These are phyloP conservation scores for Neurospora discreta DNA, from an alignment of 495 filamentous ascomycete species.

Conservation along the genomic window DNA sequence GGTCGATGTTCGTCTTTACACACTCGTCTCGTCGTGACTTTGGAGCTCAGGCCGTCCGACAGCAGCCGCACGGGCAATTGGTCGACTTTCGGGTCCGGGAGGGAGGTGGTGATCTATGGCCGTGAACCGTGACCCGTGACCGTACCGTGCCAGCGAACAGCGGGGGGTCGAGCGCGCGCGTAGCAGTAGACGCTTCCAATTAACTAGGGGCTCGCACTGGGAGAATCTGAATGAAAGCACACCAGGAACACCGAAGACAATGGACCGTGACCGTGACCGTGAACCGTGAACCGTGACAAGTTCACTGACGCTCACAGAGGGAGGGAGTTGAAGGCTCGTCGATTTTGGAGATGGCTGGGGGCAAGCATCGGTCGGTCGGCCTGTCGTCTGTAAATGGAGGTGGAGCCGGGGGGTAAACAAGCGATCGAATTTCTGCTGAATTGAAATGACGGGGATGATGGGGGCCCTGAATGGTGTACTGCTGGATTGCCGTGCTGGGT, in stretches of 20 bases:
- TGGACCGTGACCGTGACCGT: not conserved
- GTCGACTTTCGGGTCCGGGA: not conserved
- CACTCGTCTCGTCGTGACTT: not conserved
- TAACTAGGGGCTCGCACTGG: not conserved
- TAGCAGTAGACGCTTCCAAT: not conserved
- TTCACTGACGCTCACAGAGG: slow-evolving; percentile 2
- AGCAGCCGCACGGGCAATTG: not conserved
- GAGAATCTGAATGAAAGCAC: slow-evolving; percentile 1
- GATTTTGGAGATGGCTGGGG: slow-evolving; percentile 26
- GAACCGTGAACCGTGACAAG: not conserved
- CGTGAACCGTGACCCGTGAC: not conserved
- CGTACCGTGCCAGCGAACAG: not conserved
- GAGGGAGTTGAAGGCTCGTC: slow-evolving; percentile 20
- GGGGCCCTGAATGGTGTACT: not conserved
- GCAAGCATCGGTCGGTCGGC: slow-evolving; percentile 18
- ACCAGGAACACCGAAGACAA: slow-evolving; percentile 2
- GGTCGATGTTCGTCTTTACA: not conserved
- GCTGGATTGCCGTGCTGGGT: not conserved
- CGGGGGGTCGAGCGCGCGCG: not conserved
- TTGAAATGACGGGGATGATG: not conserved
- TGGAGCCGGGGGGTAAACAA: slow-evolving; percentile 15
- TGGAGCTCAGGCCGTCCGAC: not conserved
- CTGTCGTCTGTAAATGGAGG: slow-evolving; percentile 6
- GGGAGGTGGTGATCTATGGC: not conserved
- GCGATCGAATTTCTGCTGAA: slow-evolving; percentile 21